Conservation (phyloP, 495 filamentous ascomycete species). For the Amorphotheca resinae region DNA sequence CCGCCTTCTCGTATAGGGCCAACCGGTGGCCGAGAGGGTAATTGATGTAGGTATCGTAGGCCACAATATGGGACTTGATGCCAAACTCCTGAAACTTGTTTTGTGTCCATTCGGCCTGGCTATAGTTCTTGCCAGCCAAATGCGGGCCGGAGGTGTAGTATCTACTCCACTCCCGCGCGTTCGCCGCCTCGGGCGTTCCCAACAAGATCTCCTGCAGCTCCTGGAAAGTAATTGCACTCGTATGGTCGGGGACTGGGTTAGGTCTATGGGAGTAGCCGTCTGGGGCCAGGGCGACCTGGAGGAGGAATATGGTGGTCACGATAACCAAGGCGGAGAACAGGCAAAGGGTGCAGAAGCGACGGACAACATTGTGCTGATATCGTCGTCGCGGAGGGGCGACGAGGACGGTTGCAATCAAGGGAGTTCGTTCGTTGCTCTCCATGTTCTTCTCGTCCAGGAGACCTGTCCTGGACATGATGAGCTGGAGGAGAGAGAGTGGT, state of each 20-base stretch:
- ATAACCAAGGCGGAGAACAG: constrained; percentile 44
- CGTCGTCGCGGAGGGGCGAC: constrained; percentile 41
- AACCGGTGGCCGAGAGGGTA: constrained; percentile 73
- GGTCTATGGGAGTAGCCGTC: constrained; percentile 24
- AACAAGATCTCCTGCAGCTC: constrained; percentile 60
- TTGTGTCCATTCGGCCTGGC: constrained; percentile 73
- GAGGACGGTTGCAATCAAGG: constrained; percentile 45
- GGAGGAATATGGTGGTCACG: constrained; percentile 43
- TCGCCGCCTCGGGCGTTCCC: constrained; percentile 54
- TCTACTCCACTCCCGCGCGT: constrained; percentile 67
- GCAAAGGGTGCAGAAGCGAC: constrained; percentile 59
- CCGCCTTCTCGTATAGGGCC: constrained; percentile 51
- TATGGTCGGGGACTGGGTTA: constrained; percentile 23
- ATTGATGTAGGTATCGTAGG: constrained; percentile 87
- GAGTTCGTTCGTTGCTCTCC: constrained; percentile 43
- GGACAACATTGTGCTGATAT: constrained; percentile 55
- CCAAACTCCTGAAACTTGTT: constrained; percentile 80
- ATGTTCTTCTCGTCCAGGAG: constrained; percentile 24
- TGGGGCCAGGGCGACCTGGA: constrained; percentile 37
- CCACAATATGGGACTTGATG: constrained; percentile 51
- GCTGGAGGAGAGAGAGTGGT: not conserved
- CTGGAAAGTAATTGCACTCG: constrained; percentile 38
- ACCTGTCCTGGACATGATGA: constrained; percentile 13
- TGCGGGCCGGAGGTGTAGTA: constrained; percentile 89
- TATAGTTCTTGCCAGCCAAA: constrained; percentile 70